Percentiles rank a stretch among this genome's conserved stretches.
These are phyloP conservation scores for Calonectria multiphialidica DNA, from an alignment of 2,329 filamentous ascomycete genomes.

Conservation along the genomic window DNA sequence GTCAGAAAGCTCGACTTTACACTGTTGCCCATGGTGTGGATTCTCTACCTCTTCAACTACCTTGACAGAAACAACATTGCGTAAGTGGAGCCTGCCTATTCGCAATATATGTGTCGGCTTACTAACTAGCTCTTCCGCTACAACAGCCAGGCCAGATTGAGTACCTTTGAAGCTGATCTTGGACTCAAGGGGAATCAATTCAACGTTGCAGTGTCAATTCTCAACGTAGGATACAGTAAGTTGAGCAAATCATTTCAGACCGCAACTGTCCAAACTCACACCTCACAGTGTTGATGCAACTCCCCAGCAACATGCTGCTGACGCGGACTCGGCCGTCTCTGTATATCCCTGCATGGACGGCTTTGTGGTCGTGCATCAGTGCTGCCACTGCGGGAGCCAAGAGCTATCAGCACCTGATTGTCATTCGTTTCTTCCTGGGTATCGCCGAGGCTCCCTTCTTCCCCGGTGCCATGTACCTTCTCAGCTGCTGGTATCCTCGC, in stretches of 20 bases:
- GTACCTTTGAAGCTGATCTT: slow-evolving; percentile 39
- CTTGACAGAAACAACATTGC: slow-evolving; percentile 40
- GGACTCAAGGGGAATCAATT: slow-evolving; percentile 39
- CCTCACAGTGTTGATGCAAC: slow-evolving; percentile 15
- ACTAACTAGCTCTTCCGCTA: neutral
- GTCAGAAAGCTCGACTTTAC: slow-evolving; percentile 43
- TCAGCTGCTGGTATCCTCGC: slow-evolving; percentile 42
- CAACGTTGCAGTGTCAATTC: slow-evolving; percentile 41
- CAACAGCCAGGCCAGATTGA: slow-evolving; percentile 39
- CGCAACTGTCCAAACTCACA: neutral
- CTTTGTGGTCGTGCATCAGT: slow-evolving; percentile 39
- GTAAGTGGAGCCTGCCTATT: slow-evolving; percentile 17
- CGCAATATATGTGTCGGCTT: too few relatives aligned
- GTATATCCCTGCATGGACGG: slow-evolving; percentile 32
- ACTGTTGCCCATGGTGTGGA: slow-evolving; percentile 39
- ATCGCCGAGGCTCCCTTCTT: slow-evolving; percentile 41
- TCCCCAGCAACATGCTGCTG: slow-evolving; percentile 30
- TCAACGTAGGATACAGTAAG: slow-evolving; percentile 38
- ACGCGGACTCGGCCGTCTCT: slow-evolving; percentile 31
- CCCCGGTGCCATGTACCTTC: slow-evolving; percentile 17
- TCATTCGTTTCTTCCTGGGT: slow-evolving; percentile 36
- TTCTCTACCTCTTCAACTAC: slow-evolving; percentile 43
- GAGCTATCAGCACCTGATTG: slow-evolving; percentile 24
- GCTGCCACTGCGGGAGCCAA: slow-evolving; percentile 33
- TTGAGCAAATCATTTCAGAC: too few relatives aligned